Conservation (phyloP, 805 yeast genomes). For the Metschnikowia matae region DNA sequence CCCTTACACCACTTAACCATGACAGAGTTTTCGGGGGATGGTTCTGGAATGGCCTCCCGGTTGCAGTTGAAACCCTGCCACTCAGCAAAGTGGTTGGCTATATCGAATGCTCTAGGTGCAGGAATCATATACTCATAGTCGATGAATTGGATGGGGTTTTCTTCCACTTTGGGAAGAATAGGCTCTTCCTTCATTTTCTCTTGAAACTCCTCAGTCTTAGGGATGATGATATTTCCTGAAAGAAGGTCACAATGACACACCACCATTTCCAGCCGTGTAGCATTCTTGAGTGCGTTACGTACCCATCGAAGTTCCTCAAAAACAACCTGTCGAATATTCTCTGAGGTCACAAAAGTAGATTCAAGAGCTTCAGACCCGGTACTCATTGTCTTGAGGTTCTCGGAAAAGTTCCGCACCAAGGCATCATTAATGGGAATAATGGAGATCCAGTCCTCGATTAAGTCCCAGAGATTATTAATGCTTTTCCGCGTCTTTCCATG, state of each 20-base stretch:
- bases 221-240: conserved; percentile 69
- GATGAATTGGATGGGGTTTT: conserved; percentile 52
- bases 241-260: conserved; percentile 69
- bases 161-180: conserved; percentile 16
- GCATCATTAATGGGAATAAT: conserved; percentile 52
- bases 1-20: conserved; percentile 56
- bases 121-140: conserved; percentile 73
- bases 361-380: too few species aligned
- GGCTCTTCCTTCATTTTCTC: not conserved
- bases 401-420: conserved; percentile 32
- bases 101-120: conserved; percentile 70
- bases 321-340: conserved; percentile 38
- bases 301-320: conserved; percentile 55
- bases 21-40: conserved; percentile 38
- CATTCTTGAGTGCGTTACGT: conserved; percentile 30
- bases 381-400: conserved; percentile 21
- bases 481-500: conserved; percentile 15
- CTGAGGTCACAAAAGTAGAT: conserved; percentile 14
- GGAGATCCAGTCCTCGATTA: conserved; percentile 58
- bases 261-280: conserved; percentile 48
- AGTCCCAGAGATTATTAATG: conserved; percentile 53
- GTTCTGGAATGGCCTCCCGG: conserved; percentile 53
- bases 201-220: conserved; percentile 21
- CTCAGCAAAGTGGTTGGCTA: conserved; percentile 70
- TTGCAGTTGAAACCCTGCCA: conserved; percentile 83